Percentiles rank a stretch among this genome's conserved stretches.
Evolutionary conservation across 371 early-diverging fungal genomes (phyloP).

Genomic region (Lichtheimia ramosa): DNA sequence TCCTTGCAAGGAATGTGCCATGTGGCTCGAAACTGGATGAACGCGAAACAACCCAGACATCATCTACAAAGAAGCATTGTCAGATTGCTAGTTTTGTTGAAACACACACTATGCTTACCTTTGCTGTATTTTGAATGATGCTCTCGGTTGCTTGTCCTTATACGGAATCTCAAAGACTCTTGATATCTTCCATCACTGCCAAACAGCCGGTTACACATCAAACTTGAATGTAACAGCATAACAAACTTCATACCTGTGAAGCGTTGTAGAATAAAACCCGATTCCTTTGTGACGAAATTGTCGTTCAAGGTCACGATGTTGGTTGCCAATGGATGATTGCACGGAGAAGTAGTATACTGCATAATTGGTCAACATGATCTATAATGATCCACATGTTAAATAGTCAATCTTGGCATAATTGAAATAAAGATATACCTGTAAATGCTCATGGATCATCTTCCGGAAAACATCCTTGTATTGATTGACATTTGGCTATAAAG

Average conservation of each 20-base stretch:
- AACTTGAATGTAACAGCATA: neutral
- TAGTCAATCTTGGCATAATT: too few species aligned
- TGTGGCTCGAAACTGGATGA: conserved; percentile 45
- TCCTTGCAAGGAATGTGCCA: conserved; percentile 54
- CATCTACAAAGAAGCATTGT: conserved; percentile 39
- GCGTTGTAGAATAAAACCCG: conserved; percentile 30
- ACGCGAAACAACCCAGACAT: conserved; percentile 68
- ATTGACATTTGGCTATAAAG: conserved; percentile 25
- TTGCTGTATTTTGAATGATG: conserved; percentile 53
- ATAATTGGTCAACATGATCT: conserved; percentile 40
- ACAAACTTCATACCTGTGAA: conserved; percentile 16
- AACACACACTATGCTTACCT: conserved; percentile 15
- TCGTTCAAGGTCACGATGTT: conserved; percentile 27
- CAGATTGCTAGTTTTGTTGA: neutral
- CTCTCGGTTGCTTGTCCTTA: conserved; percentile 42
- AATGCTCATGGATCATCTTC: conserved; percentile 54
- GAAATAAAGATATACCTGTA: conserved; percentile 34
- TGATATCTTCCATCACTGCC: conserved; percentile 4
- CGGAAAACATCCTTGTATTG: conserved; percentile 52
- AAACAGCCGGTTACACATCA: neutral
- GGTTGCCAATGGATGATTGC: conserved; percentile 22
- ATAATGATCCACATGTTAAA: neutral
- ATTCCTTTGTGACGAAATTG: conserved; percentile 36
- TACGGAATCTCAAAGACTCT: conserved; percentile 11
- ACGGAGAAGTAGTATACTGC: conserved; percentile 29